Conservation (phyloP, 75 land plant species). For the Sequoia sempervirens region DNA sequence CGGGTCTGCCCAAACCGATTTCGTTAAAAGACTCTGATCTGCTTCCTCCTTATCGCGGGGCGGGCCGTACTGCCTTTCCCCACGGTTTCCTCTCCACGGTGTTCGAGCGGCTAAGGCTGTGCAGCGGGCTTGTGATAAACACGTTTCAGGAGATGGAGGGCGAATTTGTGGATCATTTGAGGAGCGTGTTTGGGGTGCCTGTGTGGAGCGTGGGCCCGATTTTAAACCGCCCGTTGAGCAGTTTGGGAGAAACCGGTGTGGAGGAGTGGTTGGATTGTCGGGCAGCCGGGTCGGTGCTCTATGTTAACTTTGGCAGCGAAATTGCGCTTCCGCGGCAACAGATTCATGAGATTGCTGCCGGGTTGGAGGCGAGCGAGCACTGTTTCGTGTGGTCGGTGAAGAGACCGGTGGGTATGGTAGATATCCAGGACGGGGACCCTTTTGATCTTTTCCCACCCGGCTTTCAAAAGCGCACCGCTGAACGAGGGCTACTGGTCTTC, state of each 20-base stretch:
- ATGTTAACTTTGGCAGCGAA: conserved; percentile 27
- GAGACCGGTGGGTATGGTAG: not conserved
- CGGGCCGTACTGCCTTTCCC: too few species aligned
- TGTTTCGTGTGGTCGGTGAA: conserved; percentile 26
- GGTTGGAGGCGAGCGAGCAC: conserved; percentile 16
- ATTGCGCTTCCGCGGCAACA: conserved; percentile 6
- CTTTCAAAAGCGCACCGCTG: not conserved
- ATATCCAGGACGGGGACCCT: too few species aligned
- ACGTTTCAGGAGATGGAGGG: conserved; percentile 22
- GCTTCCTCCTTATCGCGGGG: too few species aligned
- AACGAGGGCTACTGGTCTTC: not conserved
- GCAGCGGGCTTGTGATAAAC: conserved; percentile 12
- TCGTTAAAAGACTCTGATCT: too few species aligned
- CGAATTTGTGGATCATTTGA: not conserved
- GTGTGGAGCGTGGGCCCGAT: conserved; percentile 21
- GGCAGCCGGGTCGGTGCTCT: conserved; percentile 14
- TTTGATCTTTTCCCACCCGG: not conserved
- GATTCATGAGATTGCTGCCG: conserved; percentile 11
- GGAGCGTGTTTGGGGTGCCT: not conserved
- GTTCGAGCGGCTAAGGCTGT: not conserved
- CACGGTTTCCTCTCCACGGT: not conserved
- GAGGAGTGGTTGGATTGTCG: conserved; percentile 16
- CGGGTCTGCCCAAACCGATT: too few species aligned
- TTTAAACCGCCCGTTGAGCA: not conserved
- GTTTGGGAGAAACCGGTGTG: not conserved